These are phyloP conservation scores for Calycina herbarum DNA, from an alignment of 2,329 filamentous ascomycete species.

Conservation along the genomic window DNA sequence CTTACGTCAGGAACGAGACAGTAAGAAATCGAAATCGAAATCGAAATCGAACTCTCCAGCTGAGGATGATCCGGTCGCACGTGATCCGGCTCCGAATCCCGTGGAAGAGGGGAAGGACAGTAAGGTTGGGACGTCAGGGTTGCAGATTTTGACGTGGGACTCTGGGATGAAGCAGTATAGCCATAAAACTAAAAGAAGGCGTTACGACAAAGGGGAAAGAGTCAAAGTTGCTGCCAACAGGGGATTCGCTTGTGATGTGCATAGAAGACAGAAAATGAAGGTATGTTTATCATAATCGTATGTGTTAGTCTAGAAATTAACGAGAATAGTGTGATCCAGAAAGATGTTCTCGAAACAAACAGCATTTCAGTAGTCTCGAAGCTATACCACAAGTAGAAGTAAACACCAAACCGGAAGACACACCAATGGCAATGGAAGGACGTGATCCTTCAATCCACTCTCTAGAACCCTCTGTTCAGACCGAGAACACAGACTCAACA, in stretches of 20 bases:
- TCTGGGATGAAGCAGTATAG: slow-evolving; percentile 19
- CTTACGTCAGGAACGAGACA: slow-evolving; percentile 10
- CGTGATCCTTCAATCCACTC: neutral
- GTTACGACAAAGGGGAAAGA: slow-evolving; percentile 22
- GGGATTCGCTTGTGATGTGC: slow-evolving; percentile 24
- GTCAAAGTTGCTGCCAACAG: slow-evolving; percentile 24
- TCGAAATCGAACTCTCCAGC: neutral
- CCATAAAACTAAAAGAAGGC: slow-evolving; percentile 18
- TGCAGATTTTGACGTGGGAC: slow-evolving; percentile 18
- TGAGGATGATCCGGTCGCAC: neutral
- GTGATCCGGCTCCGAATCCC: neutral
- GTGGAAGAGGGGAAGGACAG: neutral
- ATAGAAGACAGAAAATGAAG: slow-evolving; percentile 24
- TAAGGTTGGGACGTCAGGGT: neutral
- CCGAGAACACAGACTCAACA: neutral
- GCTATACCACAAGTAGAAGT: neutral
- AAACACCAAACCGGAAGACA: neutral
- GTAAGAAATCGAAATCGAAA: neutral
- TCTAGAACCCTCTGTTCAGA: neutral
- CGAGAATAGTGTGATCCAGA: slow-evolving; percentile 8
- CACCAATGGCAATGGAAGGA: neutral
- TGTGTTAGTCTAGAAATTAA: neutral
- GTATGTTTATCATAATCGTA: slow-evolving; percentile 8
- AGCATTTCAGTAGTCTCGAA: slow-evolving; percentile 2
- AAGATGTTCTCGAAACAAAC: slow-evolving; percentile 9